Evolutionary conservation across 805 yeast genomes (phyloP), one percentile per base, ranked within the genome.

Genomic region (Pichia ethanolica): DNA sequence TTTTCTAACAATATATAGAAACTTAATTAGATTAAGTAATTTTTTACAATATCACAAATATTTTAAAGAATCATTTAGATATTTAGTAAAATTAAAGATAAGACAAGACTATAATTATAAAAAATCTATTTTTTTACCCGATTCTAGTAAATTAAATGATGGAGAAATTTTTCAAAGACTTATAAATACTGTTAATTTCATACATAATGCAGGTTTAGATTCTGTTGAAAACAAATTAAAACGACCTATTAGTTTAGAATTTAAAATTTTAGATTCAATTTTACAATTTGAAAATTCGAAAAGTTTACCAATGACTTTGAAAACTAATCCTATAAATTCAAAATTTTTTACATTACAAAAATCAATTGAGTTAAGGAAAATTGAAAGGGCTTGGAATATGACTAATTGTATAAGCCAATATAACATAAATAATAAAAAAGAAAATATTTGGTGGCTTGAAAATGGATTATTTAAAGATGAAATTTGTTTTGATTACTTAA

Each of bases 181-280:
- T 6, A 44, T 59, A 3, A 60, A 61, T 36, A 56, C 66, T 1
- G 42, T 64, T 11, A 58, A 59, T 40, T 62, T 64, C 45, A 41
- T 61, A 7, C 55, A 58, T 35, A 64, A 64, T 48, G 57, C 64
- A 3, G 53, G 61, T 37, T 45, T 53, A n/a, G 45, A 47, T 35
- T 33, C 33, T 7, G 45, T 27, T 6, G n/a, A 32, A 11, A 45
- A 52, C 27, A 32, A 37, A 49, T 43, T 44, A 46, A 33, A 40
- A 34, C n/a, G 45, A 5, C 51, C 53, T 1, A 14, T 35, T 12
- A 32, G 38, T 2, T 40, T 44, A 14, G 64, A 60, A 35, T 53
- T 32, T 26, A 50, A 48, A 34, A 49, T 61, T 2, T 25, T 60
- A 4, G 46, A 50, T 13, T 45, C 59, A 10, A 53, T 63, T 1